Evolutionary conservation across 2,329 filamentous ascomycete species (phyloP).

Genomic region (Botrytis aclada): DNA sequence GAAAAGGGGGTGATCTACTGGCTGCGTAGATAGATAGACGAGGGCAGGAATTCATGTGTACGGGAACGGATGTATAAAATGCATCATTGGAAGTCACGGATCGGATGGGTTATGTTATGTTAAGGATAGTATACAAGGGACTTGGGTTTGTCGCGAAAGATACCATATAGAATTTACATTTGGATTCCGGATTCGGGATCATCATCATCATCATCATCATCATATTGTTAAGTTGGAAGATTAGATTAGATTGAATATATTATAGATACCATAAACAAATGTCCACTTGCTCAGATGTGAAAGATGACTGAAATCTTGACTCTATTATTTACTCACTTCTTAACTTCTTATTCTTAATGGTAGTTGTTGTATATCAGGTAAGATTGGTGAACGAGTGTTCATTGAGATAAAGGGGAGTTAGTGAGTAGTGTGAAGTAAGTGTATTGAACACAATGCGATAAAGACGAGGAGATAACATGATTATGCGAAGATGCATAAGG

Average conservation of each 20-base stretch:
- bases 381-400: not conserved
- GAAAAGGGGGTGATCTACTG: not conserved
- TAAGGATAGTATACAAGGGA: not conserved
- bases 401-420: not conserved
- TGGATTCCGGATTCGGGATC: not conserved
- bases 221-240: not conserved
- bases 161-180: constrained; percentile 7
- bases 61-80: not conserved
- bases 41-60: not conserved
- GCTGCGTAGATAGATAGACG: not conserved
- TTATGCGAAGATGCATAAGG: not conserved
- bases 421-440: not conserved
- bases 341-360: not conserved
- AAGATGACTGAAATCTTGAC: not conserved
- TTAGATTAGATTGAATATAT: not conserved
- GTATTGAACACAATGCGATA: not conserved
- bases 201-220: too few species aligned
- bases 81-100: not conserved
- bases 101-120: not conserved
- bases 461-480: not conserved
- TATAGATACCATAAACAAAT: not conserved
- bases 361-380: not conserved
- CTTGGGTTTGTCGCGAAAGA: constrained; percentile 10
- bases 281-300: not conserved
- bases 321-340: not conserved